Base-by-base conservation (phyloP, 1,284 basidiomycete genomes). In the Pseudozyma hubeiensis region DNA sequence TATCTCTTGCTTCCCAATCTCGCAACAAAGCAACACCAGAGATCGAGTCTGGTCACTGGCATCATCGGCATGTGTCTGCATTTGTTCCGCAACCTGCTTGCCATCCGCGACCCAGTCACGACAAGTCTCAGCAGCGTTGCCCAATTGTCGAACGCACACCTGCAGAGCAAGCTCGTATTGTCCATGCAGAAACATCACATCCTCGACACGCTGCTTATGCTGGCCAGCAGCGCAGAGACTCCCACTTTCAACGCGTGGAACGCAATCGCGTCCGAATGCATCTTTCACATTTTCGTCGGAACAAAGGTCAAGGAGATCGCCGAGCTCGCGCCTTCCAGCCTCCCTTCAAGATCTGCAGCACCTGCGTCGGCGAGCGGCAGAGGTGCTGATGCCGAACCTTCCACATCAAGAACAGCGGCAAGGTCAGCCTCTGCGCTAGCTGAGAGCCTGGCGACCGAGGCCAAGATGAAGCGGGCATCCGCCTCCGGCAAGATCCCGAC, bases 51-150 rank as follows among this genome's bases (percentile, higher is more conserved):
- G 30, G 81, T 82, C 53, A 64, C 64, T 1, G 81, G 80, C 33
- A 75, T 81, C 35, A 75, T 83, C 35, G 67, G 78, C 54, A 81
- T 84, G 81, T 79, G 77, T 45, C 62, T 84, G 40, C 83, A 84
- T 60, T 58, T 84, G 50, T 80, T 84, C 55, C 81, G 83, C 48
- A 84, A 84, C 53, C 59, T 84, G 39, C 68, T 82, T n/a, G 75
- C 81, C 50, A 81, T 84, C 39, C 64, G 66, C 19, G 83, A 84
- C 43, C 82, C 83, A 0, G 49, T 75, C 17, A 76, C 74, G 10
- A 78, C 78, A 17, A 73, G 76, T 49, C 63, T 78, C 24, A 64
- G 65, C 58, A 78, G 79, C 46, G 60, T 74, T 1, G 77, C 74
- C 24, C 56, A 64, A 29, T 68, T 84, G 5, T 74, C 77, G 17